Evolutionary conservation across 139 green algal genomes (phyloP).

Genomic region (Ulvella scutata): DNA sequence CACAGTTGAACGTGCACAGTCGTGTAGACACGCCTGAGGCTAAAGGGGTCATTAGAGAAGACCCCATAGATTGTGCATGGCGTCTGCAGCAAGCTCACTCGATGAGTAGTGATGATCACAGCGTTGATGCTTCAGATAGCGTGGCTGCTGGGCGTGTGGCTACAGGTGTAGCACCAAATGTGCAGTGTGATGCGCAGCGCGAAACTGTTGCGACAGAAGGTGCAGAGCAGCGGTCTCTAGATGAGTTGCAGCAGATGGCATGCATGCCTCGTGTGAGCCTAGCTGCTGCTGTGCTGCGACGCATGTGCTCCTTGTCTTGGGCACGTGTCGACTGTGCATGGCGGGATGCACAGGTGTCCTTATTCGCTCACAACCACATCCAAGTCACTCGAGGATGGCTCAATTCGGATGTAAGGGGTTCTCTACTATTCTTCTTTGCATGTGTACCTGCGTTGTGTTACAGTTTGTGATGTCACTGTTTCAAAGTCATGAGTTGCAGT

Average conservation of each 20-base stretch:
- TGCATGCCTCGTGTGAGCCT: not conserved
- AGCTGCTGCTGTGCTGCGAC: constrained; percentile 5
- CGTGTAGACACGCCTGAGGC: not conserved
- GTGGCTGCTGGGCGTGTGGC: not conserved
- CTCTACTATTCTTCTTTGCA: not conserved
- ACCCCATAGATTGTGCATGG: not conserved
- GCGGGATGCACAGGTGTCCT: constrained; percentile 10
- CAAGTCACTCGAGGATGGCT: constrained; percentile 47
- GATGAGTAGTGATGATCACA: not conserved
- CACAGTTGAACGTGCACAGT: constrained; percentile 8
- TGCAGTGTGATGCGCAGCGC: too few species aligned
- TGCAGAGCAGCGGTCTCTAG: too few species aligned
- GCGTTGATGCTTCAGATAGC: not conserved
- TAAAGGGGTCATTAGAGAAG: not conserved
- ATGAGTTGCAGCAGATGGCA: too few species aligned
- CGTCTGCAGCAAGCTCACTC: not conserved
- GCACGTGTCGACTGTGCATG: constrained; percentile 61
- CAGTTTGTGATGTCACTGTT: not conserved
- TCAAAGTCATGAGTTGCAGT: not conserved
- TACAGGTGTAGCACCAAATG: too few species aligned
- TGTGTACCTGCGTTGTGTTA: not conserved
- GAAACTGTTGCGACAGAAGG: too few species aligned
- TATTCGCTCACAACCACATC: constrained; percentile 25
- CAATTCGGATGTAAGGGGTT: constrained; percentile 32
- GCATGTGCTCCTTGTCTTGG: constrained; percentile 42